These are phyloP conservation scores for Quercus glauca DNA, from an alignment of 306 rosid genomes.

Conservation along the genomic window DNA sequence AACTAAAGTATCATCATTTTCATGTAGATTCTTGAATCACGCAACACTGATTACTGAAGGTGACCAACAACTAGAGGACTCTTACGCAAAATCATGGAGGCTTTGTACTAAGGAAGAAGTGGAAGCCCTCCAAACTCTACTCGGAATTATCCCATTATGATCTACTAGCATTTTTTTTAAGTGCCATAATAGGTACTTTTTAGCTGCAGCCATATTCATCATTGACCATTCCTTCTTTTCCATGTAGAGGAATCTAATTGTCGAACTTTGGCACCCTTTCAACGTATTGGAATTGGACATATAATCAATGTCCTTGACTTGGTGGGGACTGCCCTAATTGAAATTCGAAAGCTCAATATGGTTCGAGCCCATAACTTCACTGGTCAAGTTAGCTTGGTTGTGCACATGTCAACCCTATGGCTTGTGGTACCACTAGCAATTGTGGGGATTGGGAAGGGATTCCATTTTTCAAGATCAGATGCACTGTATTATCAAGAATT, in stretches of 20 bases:
- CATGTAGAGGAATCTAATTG: not conserved
- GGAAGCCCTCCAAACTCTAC: conserved; percentile 26
- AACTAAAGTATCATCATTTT: too few species aligned
- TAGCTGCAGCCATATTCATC: conserved; percentile 25
- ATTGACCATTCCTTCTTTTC: conserved; percentile 9
- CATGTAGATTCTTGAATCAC: conserved; percentile 19
- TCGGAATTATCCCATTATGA: conserved; percentile 13
- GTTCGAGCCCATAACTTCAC: not conserved
- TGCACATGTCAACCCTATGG: conserved; percentile 26
- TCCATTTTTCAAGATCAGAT: conserved; percentile 24
- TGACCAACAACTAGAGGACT: conserved; percentile 7
- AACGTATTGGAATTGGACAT: conserved; percentile 23
- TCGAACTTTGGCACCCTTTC: conserved; percentile 14
- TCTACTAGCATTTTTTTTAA: conserved; percentile 22
- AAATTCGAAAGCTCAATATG: conserved; percentile 9
- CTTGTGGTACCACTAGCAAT: too few species aligned
- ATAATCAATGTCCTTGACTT: not conserved
- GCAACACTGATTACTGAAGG: conserved; percentile 22
- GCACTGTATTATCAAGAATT: conserved; percentile 22
- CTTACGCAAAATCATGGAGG: conserved; percentile 24
- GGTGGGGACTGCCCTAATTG: conserved; percentile 17
- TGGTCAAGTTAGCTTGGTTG: conserved; percentile 4
- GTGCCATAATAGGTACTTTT: conserved; percentile 11
- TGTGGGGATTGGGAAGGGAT: conserved; percentile 17
- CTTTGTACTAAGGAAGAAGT: conserved; percentile 27